Conservation (phyloP, 2,329 filamentous ascomycete genomes). For the Cadophora gregata region DNA sequence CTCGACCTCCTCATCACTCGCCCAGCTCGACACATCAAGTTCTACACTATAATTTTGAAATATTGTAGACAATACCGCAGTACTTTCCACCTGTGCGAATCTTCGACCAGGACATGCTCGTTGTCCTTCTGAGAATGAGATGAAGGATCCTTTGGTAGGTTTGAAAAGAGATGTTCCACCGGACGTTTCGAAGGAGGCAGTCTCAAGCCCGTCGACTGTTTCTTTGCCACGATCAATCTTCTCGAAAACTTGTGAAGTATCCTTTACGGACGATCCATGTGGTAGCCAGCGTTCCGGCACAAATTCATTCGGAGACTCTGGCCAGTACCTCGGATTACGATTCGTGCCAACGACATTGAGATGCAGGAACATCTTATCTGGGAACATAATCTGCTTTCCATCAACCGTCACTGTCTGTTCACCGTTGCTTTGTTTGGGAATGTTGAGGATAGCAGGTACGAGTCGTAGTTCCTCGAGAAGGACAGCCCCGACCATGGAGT, state of each 20-base stretch:
- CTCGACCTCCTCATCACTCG: conserved; percentile 38
- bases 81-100: conserved; percentile 47
- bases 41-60: conserved; percentile 41
- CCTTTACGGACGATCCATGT: conserved; percentile 45
- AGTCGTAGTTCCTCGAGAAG: conserved; percentile 60
- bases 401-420: conserved; percentile 31
- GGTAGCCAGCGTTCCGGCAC: conserved; percentile 61
- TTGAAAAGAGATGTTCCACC: conserved; percentile 33
- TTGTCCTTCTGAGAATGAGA: conserved; percentile 46
- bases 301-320: conserved; percentile 50
- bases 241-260: neutral
- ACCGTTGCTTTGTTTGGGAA: conserved; percentile 54
- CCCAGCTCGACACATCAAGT: conserved; percentile 41
- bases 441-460: conserved; percentile 58
- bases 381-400: conserved; percentile 27
- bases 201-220: conserved; percentile 16
- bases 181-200: conserved; percentile 19
- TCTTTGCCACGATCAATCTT: neutral
- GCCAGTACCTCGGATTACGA: conserved; percentile 63
- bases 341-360: conserved; percentile 53
- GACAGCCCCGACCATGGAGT: conserved; percentile 38
- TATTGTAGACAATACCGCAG: conserved; percentile 41
- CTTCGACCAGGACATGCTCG: conserved; percentile 47
- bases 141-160: conserved; percentile 42
- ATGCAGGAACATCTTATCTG: conserved; percentile 48